Conservation (phyloP, 1,284 basidiomycete species). For the Heterobasidion occidentale region DNA sequence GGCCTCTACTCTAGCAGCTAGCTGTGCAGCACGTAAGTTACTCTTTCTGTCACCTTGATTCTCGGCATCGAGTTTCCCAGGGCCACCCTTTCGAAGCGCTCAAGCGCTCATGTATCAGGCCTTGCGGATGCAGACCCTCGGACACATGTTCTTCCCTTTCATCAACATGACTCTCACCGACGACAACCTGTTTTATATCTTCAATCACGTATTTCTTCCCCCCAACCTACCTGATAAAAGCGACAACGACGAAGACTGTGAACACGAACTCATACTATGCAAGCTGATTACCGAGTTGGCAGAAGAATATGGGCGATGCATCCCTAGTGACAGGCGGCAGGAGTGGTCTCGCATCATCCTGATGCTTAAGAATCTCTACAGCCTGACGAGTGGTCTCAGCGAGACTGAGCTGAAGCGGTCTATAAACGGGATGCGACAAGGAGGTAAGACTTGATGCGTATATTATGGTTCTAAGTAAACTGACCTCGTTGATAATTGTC, state of each 20-base stretch:
- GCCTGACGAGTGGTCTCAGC: neutral
- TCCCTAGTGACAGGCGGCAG: neutral
- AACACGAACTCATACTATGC: neutral
- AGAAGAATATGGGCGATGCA: neutral
- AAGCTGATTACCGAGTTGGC: neutral
- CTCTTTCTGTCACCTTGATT: too few species aligned
- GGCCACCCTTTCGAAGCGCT: too few species aligned
- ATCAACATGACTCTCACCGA: neutral
- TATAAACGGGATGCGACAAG: neutral
- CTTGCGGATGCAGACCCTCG: too few species aligned
- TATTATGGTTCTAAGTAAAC: neutral
- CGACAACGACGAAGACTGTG: slow-evolving; percentile 11
- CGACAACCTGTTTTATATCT: neutral
- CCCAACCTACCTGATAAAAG: slow-evolving; percentile 18
- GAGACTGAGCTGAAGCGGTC: neutral
- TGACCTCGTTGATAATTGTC: neutral
- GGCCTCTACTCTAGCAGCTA: too few species aligned
- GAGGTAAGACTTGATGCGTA: neutral
- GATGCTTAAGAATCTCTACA: neutral
- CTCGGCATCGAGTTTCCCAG: too few species aligned
- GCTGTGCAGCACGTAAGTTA: too few species aligned
- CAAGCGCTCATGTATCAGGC: too few species aligned
- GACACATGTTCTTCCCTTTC: too few species aligned
- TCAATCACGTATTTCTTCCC: slow-evolving; percentile 1
- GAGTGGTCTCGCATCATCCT: neutral